Evolutionary conservation across 805 yeast species (phyloP).

Genomic region (Saccharomycopsis lassenensis): DNA sequence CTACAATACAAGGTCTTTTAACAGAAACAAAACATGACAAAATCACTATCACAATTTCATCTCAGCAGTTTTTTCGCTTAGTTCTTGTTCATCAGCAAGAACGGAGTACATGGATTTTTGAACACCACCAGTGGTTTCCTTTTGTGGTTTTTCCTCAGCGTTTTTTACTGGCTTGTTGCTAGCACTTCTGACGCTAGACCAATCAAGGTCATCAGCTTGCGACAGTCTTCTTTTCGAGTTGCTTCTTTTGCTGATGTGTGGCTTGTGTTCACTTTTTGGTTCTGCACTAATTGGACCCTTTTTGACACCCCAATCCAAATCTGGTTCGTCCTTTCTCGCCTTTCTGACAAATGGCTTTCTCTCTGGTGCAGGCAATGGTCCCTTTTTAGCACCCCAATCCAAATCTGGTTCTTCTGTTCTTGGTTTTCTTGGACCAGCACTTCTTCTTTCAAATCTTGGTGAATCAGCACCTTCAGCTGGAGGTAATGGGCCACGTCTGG

Average conservation of each 20-base stretch:
- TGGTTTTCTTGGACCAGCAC: conserved; percentile 22
- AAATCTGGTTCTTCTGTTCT: conserved; percentile 44
- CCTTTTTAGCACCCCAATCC: conserved; percentile 47
- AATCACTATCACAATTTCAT: neutral
- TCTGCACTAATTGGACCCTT: conserved; percentile 22
- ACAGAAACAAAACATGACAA: neutral
- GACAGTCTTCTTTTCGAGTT: conserved; percentile 19
- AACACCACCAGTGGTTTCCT: conserved; percentile 12
- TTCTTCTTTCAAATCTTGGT: conserved; percentile 1
- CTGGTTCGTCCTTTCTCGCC: conserved; percentile 30
- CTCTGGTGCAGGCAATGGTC: conserved; percentile 23
- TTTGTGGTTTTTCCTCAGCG: neutral
- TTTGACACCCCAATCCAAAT: conserved; percentile 36
- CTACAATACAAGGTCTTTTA: too few relatives aligned
- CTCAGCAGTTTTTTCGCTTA: neutral
- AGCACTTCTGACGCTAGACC: conserved; percentile 6
- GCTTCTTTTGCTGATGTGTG: conserved; percentile 14
- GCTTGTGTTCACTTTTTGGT: conserved; percentile 7
- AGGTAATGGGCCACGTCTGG: conserved; percentile 19
- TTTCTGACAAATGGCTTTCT: too few relatives aligned
- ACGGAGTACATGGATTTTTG: conserved; percentile 38
- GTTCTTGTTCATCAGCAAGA: conserved; percentile 39
- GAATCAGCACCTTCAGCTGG: conserved; percentile 21
- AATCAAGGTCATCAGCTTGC: conserved; percentile 3
- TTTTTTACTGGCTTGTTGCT: neutral